Evolutionary conservation across 495 filamentous ascomycete genomes (phyloP), one percentile per base, ranked within the genome.

Genomic region (Aspergillus sparsus): DNA sequence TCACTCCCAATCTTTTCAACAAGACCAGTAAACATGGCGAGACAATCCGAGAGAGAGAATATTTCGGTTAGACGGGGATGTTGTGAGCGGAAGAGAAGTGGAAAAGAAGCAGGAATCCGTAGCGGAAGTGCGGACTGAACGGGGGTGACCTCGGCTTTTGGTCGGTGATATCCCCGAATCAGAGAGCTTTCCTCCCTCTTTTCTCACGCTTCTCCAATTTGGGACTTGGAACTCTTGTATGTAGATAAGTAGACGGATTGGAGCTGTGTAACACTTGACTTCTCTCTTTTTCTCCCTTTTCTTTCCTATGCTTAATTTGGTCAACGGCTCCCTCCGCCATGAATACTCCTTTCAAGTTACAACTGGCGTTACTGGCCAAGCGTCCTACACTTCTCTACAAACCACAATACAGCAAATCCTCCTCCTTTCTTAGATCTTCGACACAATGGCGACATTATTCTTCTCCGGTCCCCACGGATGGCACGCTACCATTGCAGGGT

Each of bases 1-100:
- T 75, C 76, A 95, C 95, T 91, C 74, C 95, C 95, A 47, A 98
- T 89, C 50, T 85, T 89, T 78, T 99, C 95, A 42, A 99, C 91
- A 60, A 99, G 89, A 61, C 94, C 94, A 52, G 94, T 98, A 72
- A 98, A 98, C 94, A 98, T 98, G 47, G 52, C 84, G 70, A 32
- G 18, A 27, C 21, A 27, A 27, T 27, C 21, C 1, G 44, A 47
- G 44, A 47, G 12, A 55, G 49, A 52, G 46, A 36, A 51, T 27
- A 31, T 1, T 55, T 47, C 41, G 63, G 52, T 52, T 49, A 9
- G 49, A 46, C 16, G 34, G 34, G 49, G 62, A 65, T 61, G 21
- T 64, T 53, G 53, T 54, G 57, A 62, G 57, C 53, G 46, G 56
- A 60, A 61, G 34, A 55, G 58, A 67, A 62, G 55, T 58, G 61